Base-by-base conservation (phyloP, 441 rosid species). In the Cnidoscolus chayamansa region DNA sequence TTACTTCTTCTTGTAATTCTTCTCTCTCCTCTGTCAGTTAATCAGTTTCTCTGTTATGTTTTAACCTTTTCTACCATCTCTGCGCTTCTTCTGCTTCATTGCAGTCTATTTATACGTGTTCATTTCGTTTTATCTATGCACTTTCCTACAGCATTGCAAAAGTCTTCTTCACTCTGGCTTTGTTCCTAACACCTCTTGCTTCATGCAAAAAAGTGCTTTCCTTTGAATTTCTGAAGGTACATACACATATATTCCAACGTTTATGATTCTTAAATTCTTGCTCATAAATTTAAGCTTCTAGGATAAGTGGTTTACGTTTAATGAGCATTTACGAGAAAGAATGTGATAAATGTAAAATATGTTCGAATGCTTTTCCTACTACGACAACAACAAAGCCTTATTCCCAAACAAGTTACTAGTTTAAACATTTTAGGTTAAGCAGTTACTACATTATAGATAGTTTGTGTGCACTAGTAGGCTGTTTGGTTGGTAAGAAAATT, bases 1-100 rank as follows among this genome's bases (percentile, higher is more conserved):
- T 30, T 40, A 64, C 48, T 10, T 37, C 43, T 16, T 43, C n/a
- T 1, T 6, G 1, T 15, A 16, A 2, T 20, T 0, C 19, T 10
- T 61, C 37, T 31, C 55, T 31, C 69, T 75, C 76, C 59, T 43
- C 63, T 67, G 20, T 6, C 68, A 54, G 11, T 10, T 67, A 35
- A 10, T 75, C 58, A 50, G 55, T 54, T 69, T 56, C 37, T 4
- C 7, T 8, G 10, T 37, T 56, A 3, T 40, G 45, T 19, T 48
- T 20, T 50, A n/a, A 16, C 68, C 15, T 63, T 49, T 32, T 56
- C 53, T 69, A 15, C 35, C 31, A 25, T 15, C 43, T n/a, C 61
- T 61, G 54, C 25, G 51, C 30, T n/a, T 31, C 6, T 53, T 63
- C 57, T 19, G 16, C 31, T 61, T 45, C 58, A 53, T n/a, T 12